Conservation (phyloP, 768 basidiomycete species). For the Boletus vinaceobasis region DNA sequence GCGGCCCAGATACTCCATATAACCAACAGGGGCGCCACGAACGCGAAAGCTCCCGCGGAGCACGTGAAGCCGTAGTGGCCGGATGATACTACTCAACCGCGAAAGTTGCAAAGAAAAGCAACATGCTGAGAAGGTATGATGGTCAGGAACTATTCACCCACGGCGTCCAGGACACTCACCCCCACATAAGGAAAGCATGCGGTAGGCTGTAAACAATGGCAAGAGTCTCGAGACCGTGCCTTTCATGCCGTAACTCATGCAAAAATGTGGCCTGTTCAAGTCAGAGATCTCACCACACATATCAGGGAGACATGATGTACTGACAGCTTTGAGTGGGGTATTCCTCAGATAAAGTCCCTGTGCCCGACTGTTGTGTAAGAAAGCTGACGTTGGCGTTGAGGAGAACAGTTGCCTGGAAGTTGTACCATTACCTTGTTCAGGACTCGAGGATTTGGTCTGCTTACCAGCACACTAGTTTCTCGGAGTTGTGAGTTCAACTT, state of each 20-base stretch:
- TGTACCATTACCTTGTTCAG: background rate
- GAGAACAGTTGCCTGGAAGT: slow-evolving; percentile 50
- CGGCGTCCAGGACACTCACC: slow-evolving; percentile 41
- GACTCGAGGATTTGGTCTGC: slow-evolving; percentile 9
- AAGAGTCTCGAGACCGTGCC: slow-evolving; percentile 46
- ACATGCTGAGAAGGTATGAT: slow-evolving; percentile 19
- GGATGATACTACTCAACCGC: slow-evolving; percentile 23
- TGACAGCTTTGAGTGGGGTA: slow-evolving; percentile 35
- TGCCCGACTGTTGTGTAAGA: slow-evolving; percentile 49
- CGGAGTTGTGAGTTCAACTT: slow-evolving; percentile 49
- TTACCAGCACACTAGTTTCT: slow-evolving; percentile 51
- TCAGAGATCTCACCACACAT: background rate
- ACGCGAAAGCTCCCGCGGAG: slow-evolving; percentile 32
- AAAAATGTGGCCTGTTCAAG: slow-evolving; percentile 13
- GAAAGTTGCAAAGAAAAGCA: slow-evolving; percentile 29
- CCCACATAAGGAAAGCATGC: slow-evolving; percentile 57
- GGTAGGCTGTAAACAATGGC: slow-evolving; percentile 55
- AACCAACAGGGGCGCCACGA: slow-evolving; percentile 32
- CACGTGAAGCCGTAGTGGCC: slow-evolving; percentile 7
- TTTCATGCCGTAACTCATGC: slow-evolving; percentile 19
- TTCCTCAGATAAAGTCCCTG: slow-evolving; percentile 19
- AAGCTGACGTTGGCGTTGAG: slow-evolving; percentile 59
- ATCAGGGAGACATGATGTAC: slow-evolving; percentile 4
- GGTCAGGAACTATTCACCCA: too few relatives aligned
- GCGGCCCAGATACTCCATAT: slow-evolving; percentile 42